Conservation (phyloP, 2,329 filamentous ascomycete species). For the Sporothrix globosa region DNA sequence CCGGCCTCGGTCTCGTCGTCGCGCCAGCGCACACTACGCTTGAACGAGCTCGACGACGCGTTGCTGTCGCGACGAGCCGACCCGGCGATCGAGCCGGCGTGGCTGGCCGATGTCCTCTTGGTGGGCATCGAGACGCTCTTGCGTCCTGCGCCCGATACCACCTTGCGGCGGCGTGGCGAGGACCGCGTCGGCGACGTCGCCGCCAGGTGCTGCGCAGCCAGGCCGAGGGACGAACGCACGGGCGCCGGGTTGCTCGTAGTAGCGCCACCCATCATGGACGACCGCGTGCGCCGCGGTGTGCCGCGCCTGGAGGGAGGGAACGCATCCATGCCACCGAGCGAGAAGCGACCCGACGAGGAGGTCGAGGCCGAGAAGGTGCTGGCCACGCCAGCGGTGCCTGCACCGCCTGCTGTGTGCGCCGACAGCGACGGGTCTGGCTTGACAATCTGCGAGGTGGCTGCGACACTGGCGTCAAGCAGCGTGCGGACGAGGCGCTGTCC, state of each 20-base stretch:
- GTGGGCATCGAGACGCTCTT: constrained; percentile 80
- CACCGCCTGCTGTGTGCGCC: neutral
- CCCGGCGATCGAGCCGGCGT: neutral
- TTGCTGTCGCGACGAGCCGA: constrained; percentile 23
- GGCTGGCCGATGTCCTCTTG: constrained; percentile 62
- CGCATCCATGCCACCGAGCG: constrained; percentile 61
- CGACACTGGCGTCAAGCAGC: constrained; percentile 75
- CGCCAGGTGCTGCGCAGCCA: constrained; percentile 45
- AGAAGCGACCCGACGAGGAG: constrained; percentile 33
- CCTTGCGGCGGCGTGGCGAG: constrained; percentile 80
- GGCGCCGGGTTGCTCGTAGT: neutral
- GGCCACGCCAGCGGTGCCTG: no score
- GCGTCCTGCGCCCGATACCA: constrained; percentile 53
- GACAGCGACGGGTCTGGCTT: constrained; percentile 72
- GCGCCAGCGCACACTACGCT: constrained; percentile 86
- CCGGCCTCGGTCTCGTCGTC: constrained; percentile 85
- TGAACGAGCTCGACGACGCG: constrained; percentile 50
- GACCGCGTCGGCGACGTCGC: constrained; percentile 67
- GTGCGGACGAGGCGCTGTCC: constrained; percentile 77
- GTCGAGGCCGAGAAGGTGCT: constrained; percentile 1
- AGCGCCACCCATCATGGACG: constrained; percentile 38
- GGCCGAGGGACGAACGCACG: constrained; percentile 10
- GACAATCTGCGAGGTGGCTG: constrained; percentile 78
- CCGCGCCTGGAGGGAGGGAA: constrained; percentile 72
- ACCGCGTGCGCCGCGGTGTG: constrained; percentile 75